Conservation (phyloP, 768 basidiomycete species). For the Tephrocybe sp. region DNA sequence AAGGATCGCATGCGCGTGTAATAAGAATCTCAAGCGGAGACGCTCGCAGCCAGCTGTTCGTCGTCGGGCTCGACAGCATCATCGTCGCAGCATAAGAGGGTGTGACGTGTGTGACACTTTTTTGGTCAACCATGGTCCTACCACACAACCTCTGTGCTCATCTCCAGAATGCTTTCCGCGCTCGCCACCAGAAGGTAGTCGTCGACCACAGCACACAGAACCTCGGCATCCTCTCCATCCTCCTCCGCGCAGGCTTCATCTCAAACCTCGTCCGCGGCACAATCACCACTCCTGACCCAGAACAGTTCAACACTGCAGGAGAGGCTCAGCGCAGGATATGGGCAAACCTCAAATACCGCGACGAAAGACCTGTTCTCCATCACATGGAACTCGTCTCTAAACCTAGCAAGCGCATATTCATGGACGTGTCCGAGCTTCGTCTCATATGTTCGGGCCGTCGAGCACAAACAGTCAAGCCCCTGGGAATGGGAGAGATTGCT, state of each 20-base stretch:
- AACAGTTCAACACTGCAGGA: slow-evolving; percentile 54
- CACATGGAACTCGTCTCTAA: slow-evolving; percentile 81
- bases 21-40: slow-evolving; percentile 73
- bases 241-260: slow-evolving; percentile 89
- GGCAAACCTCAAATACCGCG: slow-evolving; percentile 93
- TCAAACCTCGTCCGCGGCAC: slow-evolving; percentile 82
- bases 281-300: slow-evolving; percentile 59
- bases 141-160: slow-evolving; percentile 90
- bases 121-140: slow-evolving; percentile 39
- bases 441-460: slow-evolving; percentile 81
- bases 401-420: slow-evolving; percentile 79
- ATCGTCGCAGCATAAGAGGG: background rate
- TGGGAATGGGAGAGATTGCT: slow-evolving; percentile 92
- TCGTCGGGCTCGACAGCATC: slow-evolving; percentile 54
- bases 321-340: slow-evolving; percentile 82
- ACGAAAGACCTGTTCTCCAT: slow-evolving; percentile 81
- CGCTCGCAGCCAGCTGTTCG: slow-evolving; percentile 50
- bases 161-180: slow-evolving; percentile 89
- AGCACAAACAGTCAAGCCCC: slow-evolving; percentile 76
- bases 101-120: background rate
- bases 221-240: slow-evolving; percentile 88
- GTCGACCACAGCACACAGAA: slow-evolving; percentile 87
- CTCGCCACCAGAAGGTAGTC: slow-evolving; percentile 74
- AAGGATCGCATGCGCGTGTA: slow-evolving; percentile 84
- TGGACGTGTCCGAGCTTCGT: slow-evolving; percentile 72